Conservation (phyloP, 306 rosid genomes). For the Comarum palustre region DNA sequence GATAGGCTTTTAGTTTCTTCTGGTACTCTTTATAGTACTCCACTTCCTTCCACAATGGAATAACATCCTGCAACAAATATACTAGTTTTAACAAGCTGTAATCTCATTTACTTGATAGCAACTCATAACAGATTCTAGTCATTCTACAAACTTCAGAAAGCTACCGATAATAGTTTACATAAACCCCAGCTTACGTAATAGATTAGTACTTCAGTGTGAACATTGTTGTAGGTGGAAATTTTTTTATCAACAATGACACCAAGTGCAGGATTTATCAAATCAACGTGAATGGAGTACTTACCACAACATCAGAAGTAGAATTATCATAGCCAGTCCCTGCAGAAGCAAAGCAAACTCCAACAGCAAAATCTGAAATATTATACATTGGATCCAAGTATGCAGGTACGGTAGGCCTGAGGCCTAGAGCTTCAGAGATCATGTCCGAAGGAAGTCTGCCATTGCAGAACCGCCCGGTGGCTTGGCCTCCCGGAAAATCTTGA, state of each 20-base stretch:
- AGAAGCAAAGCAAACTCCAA: slow-evolving; percentile 72
- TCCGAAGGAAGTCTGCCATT: slow-evolving; percentile 57
- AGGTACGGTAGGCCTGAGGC: slow-evolving; percentile 47
- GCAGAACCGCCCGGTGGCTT: slow-evolving; percentile 53
- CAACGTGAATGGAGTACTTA: slow-evolving; percentile 24
- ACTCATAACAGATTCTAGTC: background rate
- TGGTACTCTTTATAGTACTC: slow-evolving; percentile 59
- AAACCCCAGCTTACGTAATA: background rate
- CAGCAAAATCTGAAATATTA: slow-evolving; percentile 46
- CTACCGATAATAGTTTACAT: background rate
- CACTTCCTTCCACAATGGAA: slow-evolving; percentile 72
- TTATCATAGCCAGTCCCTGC: slow-evolving; percentile 69
- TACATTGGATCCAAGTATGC: slow-evolving; percentile 58
- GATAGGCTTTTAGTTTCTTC: slow-evolving; percentile 29
- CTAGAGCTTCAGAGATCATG: slow-evolving; percentile 51
- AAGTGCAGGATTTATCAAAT: background rate
- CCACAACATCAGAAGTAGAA: slow-evolving; percentile 50
- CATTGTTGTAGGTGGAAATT: background rate
- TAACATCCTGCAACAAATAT: slow-evolving; percentile 34
- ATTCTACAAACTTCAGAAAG: background rate
- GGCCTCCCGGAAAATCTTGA: slow-evolving; percentile 44
- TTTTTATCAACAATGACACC: background rate
- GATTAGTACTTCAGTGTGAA: background rate
- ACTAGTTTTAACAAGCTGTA: background rate
- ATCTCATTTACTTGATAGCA: background rate